Percentiles rank a stretch among this genome's conserved stretches.
Conservation (phyloP, 2,329 filamentous ascomycete species). For the Colletotrichum tamarilloi region DNA sequence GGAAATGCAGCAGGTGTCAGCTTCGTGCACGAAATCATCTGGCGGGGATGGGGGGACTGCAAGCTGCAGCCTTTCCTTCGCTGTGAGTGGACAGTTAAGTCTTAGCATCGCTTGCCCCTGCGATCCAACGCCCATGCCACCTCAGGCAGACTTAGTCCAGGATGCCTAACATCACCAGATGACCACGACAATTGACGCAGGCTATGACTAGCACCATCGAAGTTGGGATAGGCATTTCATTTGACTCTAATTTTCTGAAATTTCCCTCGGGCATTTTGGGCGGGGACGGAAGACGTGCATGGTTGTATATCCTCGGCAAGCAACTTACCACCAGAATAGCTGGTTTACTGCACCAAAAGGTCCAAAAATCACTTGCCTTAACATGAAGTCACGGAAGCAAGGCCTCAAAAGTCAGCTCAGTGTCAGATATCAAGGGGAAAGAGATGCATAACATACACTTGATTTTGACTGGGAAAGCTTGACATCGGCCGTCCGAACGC, state of each 20-base stretch:
- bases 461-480: background rate
- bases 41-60: background rate
- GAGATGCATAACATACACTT: background rate
- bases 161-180: background rate
- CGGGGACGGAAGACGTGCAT: no score
- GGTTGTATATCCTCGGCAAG: background rate
- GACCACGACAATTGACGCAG: background rate
- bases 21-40: background rate
- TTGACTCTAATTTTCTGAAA: background rate
- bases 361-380: no score
- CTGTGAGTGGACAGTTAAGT: background rate
- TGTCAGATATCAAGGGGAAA: background rate
- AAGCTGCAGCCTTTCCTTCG: background rate
- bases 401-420: background rate
- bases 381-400: background rate
- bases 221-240: background rate
- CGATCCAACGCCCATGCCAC: background rate
- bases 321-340: no score
- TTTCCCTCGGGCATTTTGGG: background rate
- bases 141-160: background rate
- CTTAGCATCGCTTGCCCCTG: background rate
- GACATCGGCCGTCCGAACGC: background rate
- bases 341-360: no score
- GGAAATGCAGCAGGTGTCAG: background rate
- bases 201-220: no score